phyloP scores from a whole-genome alignment of 768 basidiomycete genomes.

The Phanerochaete sordida region DNA sequence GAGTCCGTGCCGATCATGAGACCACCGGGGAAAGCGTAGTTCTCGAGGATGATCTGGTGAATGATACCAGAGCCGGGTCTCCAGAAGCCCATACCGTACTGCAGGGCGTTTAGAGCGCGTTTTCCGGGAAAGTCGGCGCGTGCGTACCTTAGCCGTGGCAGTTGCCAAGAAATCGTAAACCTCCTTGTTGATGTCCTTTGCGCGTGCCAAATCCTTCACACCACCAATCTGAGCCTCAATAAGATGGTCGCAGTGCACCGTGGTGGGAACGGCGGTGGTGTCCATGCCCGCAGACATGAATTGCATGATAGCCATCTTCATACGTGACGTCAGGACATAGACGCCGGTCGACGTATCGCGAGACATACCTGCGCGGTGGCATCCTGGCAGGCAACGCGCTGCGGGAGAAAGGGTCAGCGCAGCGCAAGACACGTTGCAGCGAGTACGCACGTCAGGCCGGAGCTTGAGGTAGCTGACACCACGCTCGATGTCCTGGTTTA shows the following conservation, averaged over 20 bases:
- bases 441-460: constrained; percentile 82
- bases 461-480: constrained; percentile 96
- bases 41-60: constrained; percentile 98
- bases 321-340: constrained; percentile 26
- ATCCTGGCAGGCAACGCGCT: constrained; percentile 91
- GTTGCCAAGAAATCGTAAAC: constrained; percentile 99
- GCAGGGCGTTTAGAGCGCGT: background rate
- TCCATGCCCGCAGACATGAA: constrained; percentile 99
- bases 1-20: constrained; percentile 99
- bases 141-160: constrained; percentile 82
- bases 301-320: constrained; percentile 96
- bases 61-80: constrained; percentile 99
- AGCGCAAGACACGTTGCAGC: background rate
- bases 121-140: background rate
- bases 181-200: constrained; percentile 93
- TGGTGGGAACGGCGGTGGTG: constrained; percentile 95
- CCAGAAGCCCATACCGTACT: constrained; percentile 99
- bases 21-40: constrained; percentile 99
- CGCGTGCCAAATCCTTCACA: constrained; percentile 88
- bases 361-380: constrained; percentile 74
- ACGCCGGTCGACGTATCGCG: background rate
- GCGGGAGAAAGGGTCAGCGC: constrained; percentile 15
- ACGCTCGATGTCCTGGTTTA: constrained; percentile 85
- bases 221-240: constrained; percentile 97
- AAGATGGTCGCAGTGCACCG: constrained; percentile 98